These are phyloP conservation scores for Groenewaldozyma sp. DNA, from an alignment of 1,139 yeast species.

Conservation along the genomic window DNA sequence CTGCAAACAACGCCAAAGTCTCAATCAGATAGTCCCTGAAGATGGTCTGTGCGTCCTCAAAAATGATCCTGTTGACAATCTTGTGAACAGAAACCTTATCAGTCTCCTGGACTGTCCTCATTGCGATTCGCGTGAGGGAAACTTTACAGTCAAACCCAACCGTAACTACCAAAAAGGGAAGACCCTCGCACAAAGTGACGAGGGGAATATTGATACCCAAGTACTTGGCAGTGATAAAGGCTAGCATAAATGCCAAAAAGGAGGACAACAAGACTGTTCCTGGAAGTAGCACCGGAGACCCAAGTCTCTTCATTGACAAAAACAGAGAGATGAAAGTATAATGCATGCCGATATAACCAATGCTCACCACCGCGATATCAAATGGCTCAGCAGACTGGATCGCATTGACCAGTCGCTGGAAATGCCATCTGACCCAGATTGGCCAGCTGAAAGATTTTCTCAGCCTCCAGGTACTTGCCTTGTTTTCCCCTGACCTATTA, in stretches of 20 bases:
- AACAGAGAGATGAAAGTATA: slow-evolving; percentile 74
- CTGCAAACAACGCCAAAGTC: slow-evolving; percentile 59
- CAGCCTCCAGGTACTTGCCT: slow-evolving; percentile 37
- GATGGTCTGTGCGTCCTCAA: slow-evolving; percentile 57
- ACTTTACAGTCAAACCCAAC: slow-evolving; percentile 90
- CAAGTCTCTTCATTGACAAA: slow-evolving; percentile 66
- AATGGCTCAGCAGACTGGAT: slow-evolving; percentile 76
- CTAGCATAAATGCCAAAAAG: slow-evolving; percentile 77
- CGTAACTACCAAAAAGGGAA: slow-evolving; percentile 87
- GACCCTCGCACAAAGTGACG: slow-evolving; percentile 76
- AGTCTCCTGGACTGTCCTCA: slow-evolving; percentile 22
- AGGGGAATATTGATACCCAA: slow-evolving; percentile 50
- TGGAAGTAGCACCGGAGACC: slow-evolving; percentile 87
- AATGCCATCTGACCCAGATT: slow-evolving; percentile 44
- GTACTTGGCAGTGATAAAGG: slow-evolving; percentile 52
- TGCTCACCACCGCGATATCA: slow-evolving; percentile 69
- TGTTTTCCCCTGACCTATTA: neutral
- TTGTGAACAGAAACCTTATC: slow-evolving; percentile 30
- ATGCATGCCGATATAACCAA: slow-evolving; percentile 87
- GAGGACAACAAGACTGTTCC: slow-evolving; percentile 75
- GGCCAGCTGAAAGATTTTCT: slow-evolving; percentile 57
- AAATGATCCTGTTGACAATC: slow-evolving; percentile 48
- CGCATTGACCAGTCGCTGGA: slow-evolving; percentile 42
- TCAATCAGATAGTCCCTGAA: slow-evolving; percentile 76
- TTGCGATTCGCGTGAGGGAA: slow-evolving; percentile 58